A percentile compares a stretch with the other conserved stretches of the same genome.
Conservation (phyloP, 768 basidiomycete genomes). For the Russula olivacea region DNA sequence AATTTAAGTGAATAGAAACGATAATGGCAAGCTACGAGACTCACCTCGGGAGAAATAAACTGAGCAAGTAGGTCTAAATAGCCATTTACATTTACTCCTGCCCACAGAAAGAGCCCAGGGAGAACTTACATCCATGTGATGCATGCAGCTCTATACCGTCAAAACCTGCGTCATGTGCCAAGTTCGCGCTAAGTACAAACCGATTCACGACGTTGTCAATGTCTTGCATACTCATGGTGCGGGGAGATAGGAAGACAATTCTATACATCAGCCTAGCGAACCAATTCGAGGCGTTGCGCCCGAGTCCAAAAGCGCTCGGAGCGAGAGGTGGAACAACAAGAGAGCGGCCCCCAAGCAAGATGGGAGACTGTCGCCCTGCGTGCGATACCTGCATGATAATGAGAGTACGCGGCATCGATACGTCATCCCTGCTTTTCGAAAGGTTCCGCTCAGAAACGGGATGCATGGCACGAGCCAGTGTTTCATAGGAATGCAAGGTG, state of each 20-base stretch:
- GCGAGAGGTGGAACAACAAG: constrained; percentile 58
- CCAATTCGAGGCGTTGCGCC: constrained; percentile 28
- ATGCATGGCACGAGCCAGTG: constrained; percentile 48
- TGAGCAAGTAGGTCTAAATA: constrained; percentile 66
- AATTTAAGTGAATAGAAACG: not conserved
- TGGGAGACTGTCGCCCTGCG: constrained; percentile 74
- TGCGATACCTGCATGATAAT: constrained; percentile 80
- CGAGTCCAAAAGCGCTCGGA: constrained; percentile 58
- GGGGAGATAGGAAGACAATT: constrained; percentile 59
- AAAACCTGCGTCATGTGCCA: constrained; percentile 66
- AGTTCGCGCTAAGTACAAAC: constrained; percentile 62
- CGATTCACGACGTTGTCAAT: constrained; percentile 52
- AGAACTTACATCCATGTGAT: constrained; percentile 73
- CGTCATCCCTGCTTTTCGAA: not conserved
- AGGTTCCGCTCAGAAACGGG: constrained; percentile 24
- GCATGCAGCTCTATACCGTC: constrained; percentile 84
- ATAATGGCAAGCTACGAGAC: not conserved
- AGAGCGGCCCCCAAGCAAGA: constrained; percentile 61
- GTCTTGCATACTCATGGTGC: constrained; percentile 50
- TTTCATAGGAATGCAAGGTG: constrained; percentile 45
- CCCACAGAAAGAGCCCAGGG: not conserved
- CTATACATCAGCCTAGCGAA: constrained; percentile 39
- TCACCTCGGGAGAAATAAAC: constrained; percentile 69
- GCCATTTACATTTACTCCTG: not conserved
- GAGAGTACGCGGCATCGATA: constrained; percentile 12